Evolutionary conservation across 768 basidiomycete species (phyloP).

Genomic region (Botryobasidium botryosum): DNA sequence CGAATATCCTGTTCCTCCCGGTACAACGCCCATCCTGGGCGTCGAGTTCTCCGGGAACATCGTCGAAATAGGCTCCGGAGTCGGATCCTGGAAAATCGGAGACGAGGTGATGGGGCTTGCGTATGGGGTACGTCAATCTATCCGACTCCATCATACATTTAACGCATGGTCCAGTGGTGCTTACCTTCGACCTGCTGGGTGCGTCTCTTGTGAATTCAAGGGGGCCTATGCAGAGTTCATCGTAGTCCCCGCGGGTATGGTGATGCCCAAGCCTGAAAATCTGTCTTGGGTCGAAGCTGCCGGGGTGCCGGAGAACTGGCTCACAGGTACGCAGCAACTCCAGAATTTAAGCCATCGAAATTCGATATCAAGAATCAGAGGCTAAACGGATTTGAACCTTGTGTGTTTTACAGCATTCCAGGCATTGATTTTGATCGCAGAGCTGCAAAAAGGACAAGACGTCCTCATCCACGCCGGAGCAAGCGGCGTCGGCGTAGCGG

Average conservation of each 20-base stretch:
- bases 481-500: conserved; percentile 77
- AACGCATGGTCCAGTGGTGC: too few species aligned
- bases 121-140: conserved; percentile 59
- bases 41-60: conserved; percentile 73
- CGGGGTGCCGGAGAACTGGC: conserved; percentile 71
- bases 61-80: conserved; percentile 33
- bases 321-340: conserved; percentile 57
- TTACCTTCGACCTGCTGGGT: too few species aligned
- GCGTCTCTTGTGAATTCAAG: too few species aligned
- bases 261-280: conserved; percentile 55
- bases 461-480: conserved; percentile 87
- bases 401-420: conserved; percentile 42
- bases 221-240: conserved; percentile 88
- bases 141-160: too few species aligned
- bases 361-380: too few species aligned
- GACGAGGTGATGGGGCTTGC: conserved; percentile 73
- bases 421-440: conserved; percentile 46
- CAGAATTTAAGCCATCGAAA: too few species aligned
- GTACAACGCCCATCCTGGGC: conserved; percentile 57
- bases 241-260: conserved; percentile 40
- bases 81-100: conserved; percentile 37
- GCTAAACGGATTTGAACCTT: background rate
- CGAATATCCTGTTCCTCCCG: conserved; percentile 59
- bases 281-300: conserved; percentile 77
- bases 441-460: conserved; percentile 49